phyloP scores from a whole-genome alignment of 2,329 filamentous ascomycete genomes.

The Alternaria conjuncta region DNA sequence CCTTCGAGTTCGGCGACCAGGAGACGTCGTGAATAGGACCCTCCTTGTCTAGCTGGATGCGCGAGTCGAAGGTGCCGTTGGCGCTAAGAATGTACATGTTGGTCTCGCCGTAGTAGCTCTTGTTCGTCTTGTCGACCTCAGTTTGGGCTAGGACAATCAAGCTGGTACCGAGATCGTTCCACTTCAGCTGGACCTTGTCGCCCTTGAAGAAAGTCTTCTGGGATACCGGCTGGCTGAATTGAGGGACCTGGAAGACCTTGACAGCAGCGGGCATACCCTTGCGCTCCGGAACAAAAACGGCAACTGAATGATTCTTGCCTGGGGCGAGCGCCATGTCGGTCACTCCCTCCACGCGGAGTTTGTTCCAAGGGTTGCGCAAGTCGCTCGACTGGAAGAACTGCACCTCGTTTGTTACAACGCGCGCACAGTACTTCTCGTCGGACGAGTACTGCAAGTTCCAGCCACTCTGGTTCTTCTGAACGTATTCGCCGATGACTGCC shows the following conservation, averaged over 20 bases:
- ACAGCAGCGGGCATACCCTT: conserved; percentile 95
- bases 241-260: conserved; percentile 91
- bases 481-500: conserved; percentile 80
- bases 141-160: conserved; percentile 95
- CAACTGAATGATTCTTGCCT: conserved; percentile 87
- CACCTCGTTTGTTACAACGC: conserved; percentile 94
- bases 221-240: conserved; percentile 82
- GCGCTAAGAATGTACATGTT: conserved; percentile 94
- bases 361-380: conserved; percentile 89
- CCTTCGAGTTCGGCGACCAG: conserved; percentile 98
- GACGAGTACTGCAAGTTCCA: conserved; percentile 98
- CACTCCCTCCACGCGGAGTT: conserved; percentile 89
- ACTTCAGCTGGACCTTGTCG: conserved; percentile 98
- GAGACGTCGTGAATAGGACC: conserved; percentile 96
- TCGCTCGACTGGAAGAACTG: conserved; percentile 94
- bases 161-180: conserved; percentile 91
- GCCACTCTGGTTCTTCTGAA: conserved; percentile 92
- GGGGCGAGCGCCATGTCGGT: conserved; percentile 88
- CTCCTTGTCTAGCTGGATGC: conserved; percentile 92
- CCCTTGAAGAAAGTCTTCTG: conserved; percentile 99
- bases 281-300: conserved; percentile 92
- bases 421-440: conserved; percentile 92
- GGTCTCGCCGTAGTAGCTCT: conserved; percentile 99
- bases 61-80: conserved; percentile 89
- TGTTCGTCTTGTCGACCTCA: conserved; percentile 96